Base-by-base conservation (phyloP, 2,329 filamentous ascomycete genomes). In the Geosmithia putterillii region DNA sequence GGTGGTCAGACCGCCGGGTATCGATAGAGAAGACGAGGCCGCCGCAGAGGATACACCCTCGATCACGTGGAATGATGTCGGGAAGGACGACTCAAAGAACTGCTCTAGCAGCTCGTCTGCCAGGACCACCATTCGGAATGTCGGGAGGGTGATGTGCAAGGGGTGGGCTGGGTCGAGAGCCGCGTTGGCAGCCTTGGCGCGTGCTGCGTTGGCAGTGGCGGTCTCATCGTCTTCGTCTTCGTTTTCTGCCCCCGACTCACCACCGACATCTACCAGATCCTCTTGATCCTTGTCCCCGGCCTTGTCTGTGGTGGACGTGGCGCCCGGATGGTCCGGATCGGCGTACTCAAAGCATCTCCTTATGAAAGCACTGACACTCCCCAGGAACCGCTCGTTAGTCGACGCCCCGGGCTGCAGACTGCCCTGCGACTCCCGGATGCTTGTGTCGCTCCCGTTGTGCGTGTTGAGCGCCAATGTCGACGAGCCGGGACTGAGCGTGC, bases 121-220 rank as follows among this genome's bases (percentile, higher is more conserved):
- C 7, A 98, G 77, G 9, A 98, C 86, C 3, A 98, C 88, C 92
- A 98, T 98, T 50, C 92, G 83, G 73, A 98, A 98, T 1, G 92
- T 98, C 1, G 92, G 92, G 1, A 98, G 74, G 1, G 92, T 96
- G 56, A 98, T 95, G 59, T 95, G 85, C 1, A 98, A 74, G 7
- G 92, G 92, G 49, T 94, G 90, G 21, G 87, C 82, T 3, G 92
- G 92, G 57, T 98, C 89, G 4, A 98, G 74, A 1, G 92, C 92
- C 8, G 82, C 79, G 57, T 98, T 98, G 40, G 88, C 88, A 18
- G 83, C 79, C 54, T 80, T 75, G 7, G 81, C 76, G 56, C 12
- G 10, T 22, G 38, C 19, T 9, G 55, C 57, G 3, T 12, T 32
- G 28, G 10, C 28, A 3, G 6, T 32, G 10, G 10, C 28, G 28